phyloP scores from a whole-genome alignment of 331 rosid genomes.

The Quercus phellos region DNA sequence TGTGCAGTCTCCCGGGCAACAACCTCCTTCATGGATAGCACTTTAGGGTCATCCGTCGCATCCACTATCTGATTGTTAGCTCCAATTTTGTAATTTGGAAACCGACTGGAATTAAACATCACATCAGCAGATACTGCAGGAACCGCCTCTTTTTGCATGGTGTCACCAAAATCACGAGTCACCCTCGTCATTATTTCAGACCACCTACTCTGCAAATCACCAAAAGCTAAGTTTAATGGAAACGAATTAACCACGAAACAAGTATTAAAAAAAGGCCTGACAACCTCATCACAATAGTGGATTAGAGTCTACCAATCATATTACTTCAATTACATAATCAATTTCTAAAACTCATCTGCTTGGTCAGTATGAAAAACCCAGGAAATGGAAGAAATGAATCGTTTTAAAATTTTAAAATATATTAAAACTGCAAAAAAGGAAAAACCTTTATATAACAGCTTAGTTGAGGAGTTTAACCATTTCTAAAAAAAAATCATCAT shows the following conservation, averaged over 20 bases:
- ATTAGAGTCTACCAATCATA: neutral
- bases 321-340: neutral
- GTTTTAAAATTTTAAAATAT: neutral
- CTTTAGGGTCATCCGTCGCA: constrained; percentile 60
- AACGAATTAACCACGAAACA: neutral
- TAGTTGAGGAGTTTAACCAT: neutral
- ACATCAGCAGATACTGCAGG: constrained; percentile 76
- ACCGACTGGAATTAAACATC: constrained; percentile 67
- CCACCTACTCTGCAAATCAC: constrained; percentile 36
- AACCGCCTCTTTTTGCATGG: constrained; percentile 58
- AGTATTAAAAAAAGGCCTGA: neutral
- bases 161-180: constrained; percentile 62
- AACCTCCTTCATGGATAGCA: constrained; percentile 79
- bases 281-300: neutral
- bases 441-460: neutral
- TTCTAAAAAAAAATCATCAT: neutral
- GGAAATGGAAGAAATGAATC: neutral
- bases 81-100: constrained; percentile 81
- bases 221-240: constrained; percentile 20
- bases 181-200: constrained; percentile 68
- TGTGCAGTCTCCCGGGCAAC: constrained; percentile 90
- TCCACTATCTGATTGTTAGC: constrained; percentile 74
- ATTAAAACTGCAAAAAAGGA: neutral
- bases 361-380: neutral
- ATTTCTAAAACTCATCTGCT: neutral